phyloP scores from a whole-genome alignment of 768 basidiomycete genomes.

The Sistotremastrum suecicum region DNA sequence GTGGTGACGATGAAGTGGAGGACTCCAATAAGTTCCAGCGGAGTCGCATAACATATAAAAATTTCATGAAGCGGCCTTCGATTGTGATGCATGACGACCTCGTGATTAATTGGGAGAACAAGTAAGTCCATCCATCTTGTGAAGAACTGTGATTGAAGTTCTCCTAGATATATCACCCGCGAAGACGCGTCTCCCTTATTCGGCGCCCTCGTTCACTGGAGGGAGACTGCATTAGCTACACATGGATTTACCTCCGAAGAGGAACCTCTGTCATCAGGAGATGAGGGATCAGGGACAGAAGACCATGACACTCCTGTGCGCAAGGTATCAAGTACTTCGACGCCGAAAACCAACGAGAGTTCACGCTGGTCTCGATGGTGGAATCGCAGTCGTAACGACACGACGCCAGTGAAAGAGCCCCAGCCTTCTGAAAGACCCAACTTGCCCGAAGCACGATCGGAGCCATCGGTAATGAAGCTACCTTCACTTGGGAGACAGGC shows the following conservation, averaged over 20 bases:
- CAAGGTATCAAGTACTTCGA: slow-evolving; percentile 22
- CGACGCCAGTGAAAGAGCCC: slow-evolving; percentile 10
- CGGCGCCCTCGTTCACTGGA: slow-evolving; percentile 59
- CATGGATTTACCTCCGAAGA: slow-evolving; percentile 13
- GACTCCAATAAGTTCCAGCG: slow-evolving; percentile 39
- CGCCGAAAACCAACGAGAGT: slow-evolving; percentile 32
- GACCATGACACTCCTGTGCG: slow-evolving; percentile 20
- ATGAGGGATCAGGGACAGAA: slow-evolving; percentile 12
- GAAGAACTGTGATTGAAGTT: slow-evolving; percentile 1
- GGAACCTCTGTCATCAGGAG: slow-evolving; percentile 10
- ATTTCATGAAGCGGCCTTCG: slow-evolving; percentile 49
- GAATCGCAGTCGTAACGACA: slow-evolving; percentile 37
- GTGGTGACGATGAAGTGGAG: slow-evolving; percentile 34
- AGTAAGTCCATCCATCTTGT: slow-evolving; percentile 28
- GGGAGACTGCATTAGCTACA: slow-evolving; percentile 25
- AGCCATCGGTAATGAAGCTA: not conserved
- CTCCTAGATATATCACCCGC: slow-evolving; percentile 58
- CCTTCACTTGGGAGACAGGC: slow-evolving; percentile 3
- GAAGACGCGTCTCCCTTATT: slow-evolving; percentile 62
- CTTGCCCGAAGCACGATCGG: not conserved
- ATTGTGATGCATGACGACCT: slow-evolving; percentile 50
- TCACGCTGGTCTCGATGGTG: slow-evolving; percentile 81
- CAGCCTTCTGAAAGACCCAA: not conserved
- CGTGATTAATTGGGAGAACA: slow-evolving; percentile 60
- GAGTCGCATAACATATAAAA: slow-evolving; percentile 49